Percentiles rank a stretch among this genome's conserved stretches.
These are phyloP conservation scores for Hemileccinum rubropunctum DNA, from an alignment of 768 basidiomycete species.

Conservation along the genomic window DNA sequence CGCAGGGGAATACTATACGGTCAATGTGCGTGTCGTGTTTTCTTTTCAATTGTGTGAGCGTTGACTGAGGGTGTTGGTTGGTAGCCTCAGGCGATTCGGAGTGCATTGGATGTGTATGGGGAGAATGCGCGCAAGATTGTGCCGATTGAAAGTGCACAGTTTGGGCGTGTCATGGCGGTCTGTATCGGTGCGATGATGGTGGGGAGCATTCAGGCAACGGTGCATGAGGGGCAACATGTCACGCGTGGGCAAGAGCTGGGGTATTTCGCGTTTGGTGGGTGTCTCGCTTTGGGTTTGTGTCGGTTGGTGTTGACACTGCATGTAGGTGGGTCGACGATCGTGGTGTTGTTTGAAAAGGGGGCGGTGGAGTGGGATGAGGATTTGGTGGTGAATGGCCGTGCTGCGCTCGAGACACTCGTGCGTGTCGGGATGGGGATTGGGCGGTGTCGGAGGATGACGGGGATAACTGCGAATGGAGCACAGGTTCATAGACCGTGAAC, in stretches of 20 bases:
- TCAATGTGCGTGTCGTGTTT: constrained; percentile 62
- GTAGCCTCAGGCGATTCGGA: constrained; percentile 91
- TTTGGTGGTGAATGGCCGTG: constrained; percentile 76
- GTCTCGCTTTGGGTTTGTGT: background rate
- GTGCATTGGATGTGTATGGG: constrained; percentile 87
- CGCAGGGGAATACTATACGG: constrained; percentile 93
- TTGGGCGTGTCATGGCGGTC: constrained; percentile 90
- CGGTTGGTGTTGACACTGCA: background rate
- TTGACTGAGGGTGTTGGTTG: background rate
- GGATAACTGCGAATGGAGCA: constrained; percentile 3
- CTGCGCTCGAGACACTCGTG: constrained; percentile 87
- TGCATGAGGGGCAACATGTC: constrained; percentile 79
- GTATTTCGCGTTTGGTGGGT: constrained; percentile 91
- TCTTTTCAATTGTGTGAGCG: too few relatives aligned
- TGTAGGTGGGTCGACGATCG: constrained; percentile 87
- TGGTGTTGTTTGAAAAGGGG: constrained; percentile 84
- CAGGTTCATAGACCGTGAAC: constrained; percentile 3
- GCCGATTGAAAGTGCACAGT: constrained; percentile 84
- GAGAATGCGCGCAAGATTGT: constrained; percentile 94
- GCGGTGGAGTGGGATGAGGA: constrained; percentile 91
- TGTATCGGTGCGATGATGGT: constrained; percentile 97
- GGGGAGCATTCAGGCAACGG: constrained; percentile 83
- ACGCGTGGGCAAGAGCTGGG: constrained; percentile 88
- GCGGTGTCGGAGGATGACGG: constrained; percentile 19
- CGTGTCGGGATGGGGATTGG: constrained; percentile 88